Evolutionary conservation across 441 rosid species (phyloP).

Genomic region (Sinapis alba): DNA sequence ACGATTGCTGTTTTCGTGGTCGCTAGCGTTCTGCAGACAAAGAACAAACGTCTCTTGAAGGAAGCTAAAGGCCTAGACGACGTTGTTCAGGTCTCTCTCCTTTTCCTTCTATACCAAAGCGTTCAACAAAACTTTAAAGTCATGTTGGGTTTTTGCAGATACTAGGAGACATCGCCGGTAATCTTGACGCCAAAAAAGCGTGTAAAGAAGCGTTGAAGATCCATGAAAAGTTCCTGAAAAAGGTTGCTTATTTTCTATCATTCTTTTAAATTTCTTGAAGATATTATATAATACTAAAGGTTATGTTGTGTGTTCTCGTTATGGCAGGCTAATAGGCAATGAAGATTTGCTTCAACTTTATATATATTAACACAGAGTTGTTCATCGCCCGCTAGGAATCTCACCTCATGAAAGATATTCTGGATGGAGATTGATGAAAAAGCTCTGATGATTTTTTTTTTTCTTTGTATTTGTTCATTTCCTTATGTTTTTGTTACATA

Average conservation of each 20-base stretch:
- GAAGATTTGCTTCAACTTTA: slow-evolving; percentile 20
- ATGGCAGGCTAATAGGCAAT: slow-evolving; percentile 41
- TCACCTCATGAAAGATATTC: slow-evolving; percentile 12
- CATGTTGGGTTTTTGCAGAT: slow-evolving; percentile 48
- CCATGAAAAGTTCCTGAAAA: slow-evolving; percentile 71
- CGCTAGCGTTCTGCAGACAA: slow-evolving; percentile 84
- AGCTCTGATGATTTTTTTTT: slow-evolving; percentile 5
- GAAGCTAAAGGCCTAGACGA: slow-evolving; percentile 92
- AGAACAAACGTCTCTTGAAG: slow-evolving; percentile 76
- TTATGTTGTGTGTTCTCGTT: slow-evolving; percentile 10
- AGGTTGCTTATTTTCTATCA: slow-evolving; percentile 49
- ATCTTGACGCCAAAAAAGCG: slow-evolving; percentile 81
- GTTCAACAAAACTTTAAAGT: background rate
- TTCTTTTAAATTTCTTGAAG: background rate
- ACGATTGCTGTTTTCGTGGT: slow-evolving; percentile 80
- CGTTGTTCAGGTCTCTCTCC: slow-evolving; percentile 64
- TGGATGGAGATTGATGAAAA: slow-evolving; percentile 21
- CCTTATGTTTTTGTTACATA: background rate
- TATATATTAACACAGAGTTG: slow-evolving; percentile 8
- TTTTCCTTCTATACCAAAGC: slow-evolving; percentile 4
- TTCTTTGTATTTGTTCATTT: background rate
- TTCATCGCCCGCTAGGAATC: slow-evolving; percentile 18
- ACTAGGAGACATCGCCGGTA: slow-evolving; percentile 67
- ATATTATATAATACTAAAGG: background rate
- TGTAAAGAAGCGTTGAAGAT: slow-evolving; percentile 80